Evolutionary conservation across 371 early-diverging fungal genomes (phyloP).

Genomic region (Fennellomyces sp.): DNA sequence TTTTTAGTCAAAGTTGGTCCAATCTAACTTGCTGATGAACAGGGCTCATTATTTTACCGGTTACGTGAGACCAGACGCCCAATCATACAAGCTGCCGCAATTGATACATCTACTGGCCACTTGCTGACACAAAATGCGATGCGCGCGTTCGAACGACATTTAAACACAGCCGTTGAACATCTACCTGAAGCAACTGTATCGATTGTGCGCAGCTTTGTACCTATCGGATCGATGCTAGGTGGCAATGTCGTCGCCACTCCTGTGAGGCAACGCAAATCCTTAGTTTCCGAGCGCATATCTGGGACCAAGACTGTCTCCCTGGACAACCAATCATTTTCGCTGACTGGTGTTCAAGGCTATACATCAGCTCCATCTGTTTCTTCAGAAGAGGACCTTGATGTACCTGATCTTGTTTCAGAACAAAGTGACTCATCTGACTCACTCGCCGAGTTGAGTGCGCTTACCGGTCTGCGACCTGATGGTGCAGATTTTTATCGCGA

Average conservation of each 20-base stretch:
- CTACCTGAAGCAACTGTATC: constrained; percentile 7
- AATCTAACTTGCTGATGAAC: not conserved
- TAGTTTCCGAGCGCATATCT: constrained; percentile 5
- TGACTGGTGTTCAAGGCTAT: constrained; percentile 16
- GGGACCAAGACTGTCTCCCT: constrained; percentile 10
- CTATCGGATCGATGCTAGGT: not conserved
- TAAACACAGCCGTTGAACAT: constrained; percentile 2
- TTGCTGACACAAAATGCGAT: constrained; percentile 1
- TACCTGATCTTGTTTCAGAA: not conserved
- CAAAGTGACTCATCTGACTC: not conserved
- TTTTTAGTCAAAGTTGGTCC: not conserved
- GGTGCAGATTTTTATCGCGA: constrained; percentile 12
- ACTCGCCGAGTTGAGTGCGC: not conserved
- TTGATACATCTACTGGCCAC: constrained; percentile 3
- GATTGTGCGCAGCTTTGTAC: constrained; percentile 3
- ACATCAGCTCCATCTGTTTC: not conserved
- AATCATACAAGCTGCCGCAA: not conserved
- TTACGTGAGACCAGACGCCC: constrained; percentile 4
- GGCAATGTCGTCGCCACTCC: not conserved
- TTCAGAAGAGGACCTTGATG: not conserved
- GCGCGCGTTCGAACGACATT: constrained; percentile 9
- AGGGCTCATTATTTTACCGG: constrained; percentile 21
- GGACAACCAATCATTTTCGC: not conserved
- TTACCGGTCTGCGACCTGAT: constrained; percentile 12
- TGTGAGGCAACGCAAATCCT: not conserved